Base-by-base conservation (phyloP, 768 basidiomycete species). In the Rhodotorula graminis region DNA sequence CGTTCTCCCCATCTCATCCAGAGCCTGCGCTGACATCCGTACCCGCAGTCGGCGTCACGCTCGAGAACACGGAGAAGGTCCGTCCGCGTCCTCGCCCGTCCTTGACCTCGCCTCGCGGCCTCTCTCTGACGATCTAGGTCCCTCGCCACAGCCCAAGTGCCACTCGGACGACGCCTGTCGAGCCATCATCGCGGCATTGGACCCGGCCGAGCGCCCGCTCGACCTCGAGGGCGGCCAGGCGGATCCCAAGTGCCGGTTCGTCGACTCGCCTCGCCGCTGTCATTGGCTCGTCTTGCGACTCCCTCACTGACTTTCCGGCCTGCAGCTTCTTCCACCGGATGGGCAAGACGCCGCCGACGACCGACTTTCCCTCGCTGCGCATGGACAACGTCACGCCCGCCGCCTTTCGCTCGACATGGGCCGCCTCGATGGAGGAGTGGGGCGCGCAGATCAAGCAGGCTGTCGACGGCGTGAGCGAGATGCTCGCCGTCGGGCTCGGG, bases 1-100 rank as follows among this genome's bases (percentile, higher is more conserved):
- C n/a, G 19, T 3, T 12, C 11, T 5, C 27, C 6, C 29, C 58
- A 18, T 19, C n/a, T 44, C 11, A 7, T 8, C 25, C 16, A 5
- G 46, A n/a, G n/a, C n/a, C n/a, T n/a, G n/a, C n/a, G 58, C 52
- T 52, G 49, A 40, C 47, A 8, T 37, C 37, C 31, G 18, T 2
- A 31, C 16, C 31, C 18, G 12, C 72, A 81, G 88, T 92, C 55
- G 93, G 94, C 4, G 92, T 93, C 10, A 96, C 93, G 10, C 87
- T 95, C n/a, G 92, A 94, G 82, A 93, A 94, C 80, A 97, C 93
- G 4, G 94, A 96, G 82, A 92, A 91, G 78, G 74, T 75, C 29
- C n/a, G 58, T 14, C n/a, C 2, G 6, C 8, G 14, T 89, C 16
- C 29, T 29, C 56, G 50, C 25, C 12, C 50, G 44, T 18, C 44